Evolutionary conservation across 441 rosid species (phyloP).

Genomic region (Syzygium malaccense): DNA sequence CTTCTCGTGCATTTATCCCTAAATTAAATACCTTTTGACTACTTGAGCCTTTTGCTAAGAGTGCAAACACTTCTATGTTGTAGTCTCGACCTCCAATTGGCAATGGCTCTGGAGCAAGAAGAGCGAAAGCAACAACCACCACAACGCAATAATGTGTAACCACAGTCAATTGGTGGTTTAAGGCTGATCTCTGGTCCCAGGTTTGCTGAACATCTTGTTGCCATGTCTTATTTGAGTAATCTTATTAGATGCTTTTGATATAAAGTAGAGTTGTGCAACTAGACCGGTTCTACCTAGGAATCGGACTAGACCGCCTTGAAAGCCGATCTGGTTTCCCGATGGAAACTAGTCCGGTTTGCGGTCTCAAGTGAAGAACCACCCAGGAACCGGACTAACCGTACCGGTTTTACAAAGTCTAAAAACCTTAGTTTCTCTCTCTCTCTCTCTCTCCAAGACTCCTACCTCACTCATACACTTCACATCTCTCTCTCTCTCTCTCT

Average conservation of each 20-base stretch:
- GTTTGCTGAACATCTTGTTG: conserved; percentile 10
- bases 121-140: conserved; percentile 35
- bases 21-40: neutral
- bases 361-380: fast-evolving
- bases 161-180: conserved; percentile 21
- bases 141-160: no score
- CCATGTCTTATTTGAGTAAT: fast-evolving
- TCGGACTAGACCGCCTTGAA: fast-evolving
- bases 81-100: conserved; percentile 90
- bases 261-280: fast-evolving
- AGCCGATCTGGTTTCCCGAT: fast-evolving
- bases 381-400: fast-evolving
- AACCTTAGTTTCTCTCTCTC: neutral
- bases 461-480: no score
- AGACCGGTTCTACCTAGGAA: fast-evolving
- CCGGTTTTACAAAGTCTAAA: neutral
- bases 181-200: conserved; percentile 77
- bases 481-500: neutral
- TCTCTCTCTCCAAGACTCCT: neutral
- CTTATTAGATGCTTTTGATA: neutral
- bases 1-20: no score
- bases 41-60: neutral
- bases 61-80: conserved; percentile 6
- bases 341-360: fast-evolving
- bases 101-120: conserved; percentile 87